A percentile compares a stretch with the other conserved stretches of the same genome.
phyloP scores from a whole-genome alignment of 2,329 filamentous ascomycete genomes.

The Fusarium sp. region DNA sequence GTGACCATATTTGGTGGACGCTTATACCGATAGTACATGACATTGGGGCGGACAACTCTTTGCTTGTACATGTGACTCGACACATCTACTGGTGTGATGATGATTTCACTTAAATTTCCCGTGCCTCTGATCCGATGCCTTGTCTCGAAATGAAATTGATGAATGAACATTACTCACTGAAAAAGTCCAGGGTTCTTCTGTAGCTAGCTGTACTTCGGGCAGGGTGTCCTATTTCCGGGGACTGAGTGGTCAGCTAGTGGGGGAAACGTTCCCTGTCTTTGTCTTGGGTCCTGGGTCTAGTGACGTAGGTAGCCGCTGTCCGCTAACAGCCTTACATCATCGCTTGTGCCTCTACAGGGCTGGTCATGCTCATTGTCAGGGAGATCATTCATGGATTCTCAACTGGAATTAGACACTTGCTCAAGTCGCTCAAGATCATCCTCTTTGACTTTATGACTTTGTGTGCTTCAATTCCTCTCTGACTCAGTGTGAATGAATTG shows the following conservation, averaged over 20 bases:
- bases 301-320: conserved; percentile 41
- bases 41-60: not conserved
- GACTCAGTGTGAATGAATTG: not conserved
- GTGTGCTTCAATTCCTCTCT: not conserved
- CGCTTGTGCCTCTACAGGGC: conserved; percentile 28
- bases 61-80: conserved; percentile 10
- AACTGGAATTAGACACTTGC: conserved; percentile 8
- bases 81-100: conserved; percentile 8
- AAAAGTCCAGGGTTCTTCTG: conserved; percentile 8
- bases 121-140: not conserved
- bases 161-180: not conserved
- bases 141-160: conserved; percentile 11
- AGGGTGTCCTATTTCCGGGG: conserved; percentile 21
- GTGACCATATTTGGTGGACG: conserved; percentile 5
- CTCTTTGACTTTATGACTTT: not conserved
- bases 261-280: conserved; percentile 19
- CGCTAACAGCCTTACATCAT: conserved; percentile 42
- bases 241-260: conserved; percentile 14
- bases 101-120: conserved; percentile 23
- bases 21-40: not conserved
- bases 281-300: conserved; percentile 24
- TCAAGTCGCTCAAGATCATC: conserved; percentile 2
- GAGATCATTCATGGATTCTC: conserved; percentile 11
- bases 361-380: conserved; percentile 14
- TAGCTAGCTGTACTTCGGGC: not conserved